Evolutionary conservation across 192 early-diverging fungal species (phyloP).

Genomic region (Dissophora ornata): DNA sequence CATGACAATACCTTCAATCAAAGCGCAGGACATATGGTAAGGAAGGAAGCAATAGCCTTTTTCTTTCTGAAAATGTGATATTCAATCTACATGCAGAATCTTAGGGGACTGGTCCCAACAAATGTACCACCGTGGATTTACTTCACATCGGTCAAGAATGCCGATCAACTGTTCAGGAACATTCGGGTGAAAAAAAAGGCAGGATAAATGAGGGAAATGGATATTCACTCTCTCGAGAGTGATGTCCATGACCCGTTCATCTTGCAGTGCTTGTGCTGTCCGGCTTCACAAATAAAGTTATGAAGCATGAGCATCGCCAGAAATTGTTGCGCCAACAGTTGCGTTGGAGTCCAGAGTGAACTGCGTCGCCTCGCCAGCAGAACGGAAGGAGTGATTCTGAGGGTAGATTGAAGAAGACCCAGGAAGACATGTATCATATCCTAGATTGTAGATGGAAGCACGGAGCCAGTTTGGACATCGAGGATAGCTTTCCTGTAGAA

Average conservation of each 20-base stretch:
- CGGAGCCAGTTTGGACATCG: neutral
- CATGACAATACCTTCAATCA: constrained; percentile 12
- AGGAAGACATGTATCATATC: neutral
- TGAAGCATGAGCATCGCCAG: constrained; percentile 13
- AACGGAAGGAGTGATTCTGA: too few relatives aligned
- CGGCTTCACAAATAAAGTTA: constrained; percentile 30
- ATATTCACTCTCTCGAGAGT: too few relatives aligned
- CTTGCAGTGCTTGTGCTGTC: constrained; percentile 5
- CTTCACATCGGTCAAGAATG: too few relatives aligned
- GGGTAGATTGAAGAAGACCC: too few relatives aligned
- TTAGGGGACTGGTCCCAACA: too few relatives aligned
- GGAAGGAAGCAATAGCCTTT: neutral
- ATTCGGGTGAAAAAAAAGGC: too few relatives aligned
- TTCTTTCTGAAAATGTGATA: neutral
- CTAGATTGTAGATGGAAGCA: neutral
- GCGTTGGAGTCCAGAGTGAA: neutral
- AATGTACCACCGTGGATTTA: too few relatives aligned
- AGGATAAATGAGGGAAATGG: too few relatives aligned
- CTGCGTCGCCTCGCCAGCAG: too few relatives aligned
- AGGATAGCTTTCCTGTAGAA: constrained; percentile 1
- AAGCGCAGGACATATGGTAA: constrained; percentile 25
- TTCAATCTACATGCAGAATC: too few relatives aligned
- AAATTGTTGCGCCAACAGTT: neutral
- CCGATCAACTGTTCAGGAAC: too few relatives aligned
- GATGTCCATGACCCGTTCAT: too few relatives aligned